These are phyloP conservation scores for Kalaharituber pfeilii DNA, from an alignment of 2,329 filamentous ascomycete species.

Conservation along the genomic window DNA sequence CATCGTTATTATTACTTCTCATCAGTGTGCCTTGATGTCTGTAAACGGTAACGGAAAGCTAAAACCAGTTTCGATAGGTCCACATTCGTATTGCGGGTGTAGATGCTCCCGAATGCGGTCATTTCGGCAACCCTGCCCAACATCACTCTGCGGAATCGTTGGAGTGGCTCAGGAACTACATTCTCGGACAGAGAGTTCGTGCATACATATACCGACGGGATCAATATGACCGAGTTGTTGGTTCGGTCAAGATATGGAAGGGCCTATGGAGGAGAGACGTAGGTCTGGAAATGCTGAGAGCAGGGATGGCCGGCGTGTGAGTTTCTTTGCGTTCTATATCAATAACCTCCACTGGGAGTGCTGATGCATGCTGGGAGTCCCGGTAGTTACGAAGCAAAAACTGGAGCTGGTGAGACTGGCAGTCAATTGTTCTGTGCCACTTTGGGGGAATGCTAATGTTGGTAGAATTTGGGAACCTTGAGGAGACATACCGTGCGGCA, in stretches of 20 bases:
- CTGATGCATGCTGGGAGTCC: neutral
- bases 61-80: slow-evolving; percentile 48
- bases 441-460: neutral
- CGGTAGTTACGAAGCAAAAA: slow-evolving; percentile 48
- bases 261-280: slow-evolving; percentile 56
- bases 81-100: slow-evolving; percentile 77
- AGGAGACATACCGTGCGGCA: slow-evolving; percentile 45
- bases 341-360: neutral
- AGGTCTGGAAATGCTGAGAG: slow-evolving; percentile 72
- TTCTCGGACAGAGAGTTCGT: slow-evolving; percentile 56
- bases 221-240: slow-evolving; percentile 83
- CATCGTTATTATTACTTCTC: neutral
- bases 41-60: too few relatives aligned
- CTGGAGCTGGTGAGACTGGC: slow-evolving; percentile 36
- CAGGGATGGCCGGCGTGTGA: slow-evolving; percentile 75
- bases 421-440: neutral
- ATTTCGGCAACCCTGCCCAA: slow-evolving; percentile 79
- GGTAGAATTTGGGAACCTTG: slow-evolving; percentile 59
- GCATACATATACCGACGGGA: slow-evolving; percentile 71
- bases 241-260: slow-evolving; percentile 58
- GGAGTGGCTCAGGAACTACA: slow-evolving; percentile 56
- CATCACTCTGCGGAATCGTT: slow-evolving; percentile 68
- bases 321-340: slow-evolving; percentile 26
- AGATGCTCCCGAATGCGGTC: slow-evolving; percentile 80
- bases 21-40: too few relatives aligned